Base-by-base conservation (phyloP, 768 basidiomycete genomes). In the Boletus speciosus region DNA sequence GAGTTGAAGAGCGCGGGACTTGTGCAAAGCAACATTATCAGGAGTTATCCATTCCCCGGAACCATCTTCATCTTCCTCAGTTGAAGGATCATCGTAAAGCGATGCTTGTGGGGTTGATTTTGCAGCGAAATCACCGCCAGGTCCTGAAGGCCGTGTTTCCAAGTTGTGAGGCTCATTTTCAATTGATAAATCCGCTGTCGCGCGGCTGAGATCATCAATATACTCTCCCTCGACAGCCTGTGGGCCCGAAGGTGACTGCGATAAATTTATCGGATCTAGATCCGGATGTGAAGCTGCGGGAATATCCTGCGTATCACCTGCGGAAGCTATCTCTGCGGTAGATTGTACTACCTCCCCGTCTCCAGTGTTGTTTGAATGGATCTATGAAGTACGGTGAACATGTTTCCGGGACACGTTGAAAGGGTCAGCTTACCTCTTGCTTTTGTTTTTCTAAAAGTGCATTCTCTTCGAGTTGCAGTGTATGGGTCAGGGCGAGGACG, bases 31-130 rank as follows among this genome's bases (percentile, higher is more conserved):
- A 55, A 93, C 86, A 65, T 97, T 99, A 48, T 80, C 74, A 0
- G 92, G 94, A 14, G 94, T 99, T 69, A 99, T 97, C 97, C 97
- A 99, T 66, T 95, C 94, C 8, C 93, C 93, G 68, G 88, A 89
- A 14, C 86, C 89, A 58, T 92, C 89, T 57, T 92, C 90, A 56
- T 92, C 90, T 19, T 81, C 78, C 55, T 81, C 79, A 52, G 86
- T 84, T 0, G 84, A 86, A 1, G 87, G 88, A 67, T 91, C 89
- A 21, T 89, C 89, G 60, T 82, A 90, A 11, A 90, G 59, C 1
- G 78, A 77, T 10, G 9, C 31, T 36, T 63, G 56, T 7, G 59
- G 40, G 41, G 57, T 61, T 45, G 50, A 58, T n/a, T 58, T 21
- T 29, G 43, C 21, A 29, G 51, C 14, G 42, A 47, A 31, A 48